These are phyloP conservation scores for Suillus paluster DNA, from an alignment of 768 basidiomycete genomes.

Conservation along the genomic window DNA sequence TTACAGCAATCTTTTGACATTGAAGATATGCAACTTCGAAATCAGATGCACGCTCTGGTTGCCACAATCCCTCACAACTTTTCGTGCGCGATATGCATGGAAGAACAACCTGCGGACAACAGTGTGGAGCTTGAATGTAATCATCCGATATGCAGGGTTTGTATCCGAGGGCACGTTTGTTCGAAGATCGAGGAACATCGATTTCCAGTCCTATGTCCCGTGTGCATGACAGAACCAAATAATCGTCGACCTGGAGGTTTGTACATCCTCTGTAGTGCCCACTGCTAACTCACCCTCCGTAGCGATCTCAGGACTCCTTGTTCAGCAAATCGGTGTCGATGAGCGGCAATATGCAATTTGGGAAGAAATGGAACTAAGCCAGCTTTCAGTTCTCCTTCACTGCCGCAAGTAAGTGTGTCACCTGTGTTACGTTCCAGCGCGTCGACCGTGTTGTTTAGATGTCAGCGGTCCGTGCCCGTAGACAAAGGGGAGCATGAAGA, in stretches of 20 bases:
- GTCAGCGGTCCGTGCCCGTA: constrained; percentile 50
- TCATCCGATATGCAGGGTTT: constrained; percentile 59
- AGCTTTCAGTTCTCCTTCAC: constrained; percentile 46
- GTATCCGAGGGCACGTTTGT: constrained; percentile 47
- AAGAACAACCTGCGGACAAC: constrained; percentile 46
- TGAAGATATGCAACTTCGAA: constrained; percentile 44
- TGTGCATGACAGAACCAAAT: constrained; percentile 45
- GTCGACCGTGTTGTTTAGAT: constrained; percentile 40
- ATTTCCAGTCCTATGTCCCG: constrained; percentile 66
- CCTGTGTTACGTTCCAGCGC: neutral
- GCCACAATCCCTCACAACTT: constrained; percentile 41
- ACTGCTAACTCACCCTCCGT: neutral
- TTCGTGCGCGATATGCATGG: constrained; percentile 61
- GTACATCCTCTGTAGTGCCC: constrained; percentile 9
- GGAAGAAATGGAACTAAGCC: constrained; percentile 51
- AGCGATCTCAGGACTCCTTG: constrained; percentile 47
- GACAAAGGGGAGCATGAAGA: constrained; percentile 52
- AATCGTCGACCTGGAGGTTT: constrained; percentile 36
- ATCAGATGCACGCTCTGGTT: constrained; percentile 37
- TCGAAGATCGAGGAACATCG: constrained; percentile 54
- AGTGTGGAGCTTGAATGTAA: constrained; percentile 50
- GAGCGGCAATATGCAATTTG: constrained; percentile 45
- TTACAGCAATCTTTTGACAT: constrained; percentile 44
- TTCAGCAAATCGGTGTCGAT: constrained; percentile 50
- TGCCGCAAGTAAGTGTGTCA: constrained; percentile 51